Base-by-base conservation (phyloP, 805 yeast genomes). In the Saturnispora galanensis region DNA sequence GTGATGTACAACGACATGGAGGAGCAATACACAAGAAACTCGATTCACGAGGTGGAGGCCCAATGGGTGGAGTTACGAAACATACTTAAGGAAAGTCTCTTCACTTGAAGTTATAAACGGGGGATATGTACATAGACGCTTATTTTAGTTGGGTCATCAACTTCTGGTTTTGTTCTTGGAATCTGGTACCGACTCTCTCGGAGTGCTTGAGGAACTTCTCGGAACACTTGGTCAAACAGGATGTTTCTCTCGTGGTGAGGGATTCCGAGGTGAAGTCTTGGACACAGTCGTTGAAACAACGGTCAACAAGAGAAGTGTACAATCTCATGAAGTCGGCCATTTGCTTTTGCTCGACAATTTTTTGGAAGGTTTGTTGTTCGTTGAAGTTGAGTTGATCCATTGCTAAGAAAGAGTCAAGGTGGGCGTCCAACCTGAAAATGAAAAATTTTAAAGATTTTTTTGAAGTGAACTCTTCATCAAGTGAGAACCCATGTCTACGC, bases 321-420 rank as follows among this genome's bases (percentile, higher is more conserved):
- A 84, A 72, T 64, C 93, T 83, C 97, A 93, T 90, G 81, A 90
- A 93, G 66, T 90, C 98, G 68, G 84, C 85, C 96, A 93, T 89
- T 70, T 90, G 98, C 74, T 90, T 90, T 64, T 84, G 89, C 70
- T 90, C 98, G 52, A 90, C 95, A 52, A 90, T 71, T 66, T 82
- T 89, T 69, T 88, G 96, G 69, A 90, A 90, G 58, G 88, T 90
- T 68, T 88, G 96, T 70, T 93, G 97, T 70, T 90, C 98, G 64
- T 86, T 84, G 63, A 80, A 81, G 75, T 90, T 90, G 57, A 90
- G 75, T 67, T 86, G 94, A 62, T 90, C 98, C 98, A 90, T 90
- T 44, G 56, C 74, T 18, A 29, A 13, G 16, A 30, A 21, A 36
- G 36, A n/a, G 11, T 31, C 11, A 8, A 12, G 26, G 17, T 36